phyloP scores from a whole-genome alignment of 257 asterid genomes.

The Nemophila menziesii region DNA sequence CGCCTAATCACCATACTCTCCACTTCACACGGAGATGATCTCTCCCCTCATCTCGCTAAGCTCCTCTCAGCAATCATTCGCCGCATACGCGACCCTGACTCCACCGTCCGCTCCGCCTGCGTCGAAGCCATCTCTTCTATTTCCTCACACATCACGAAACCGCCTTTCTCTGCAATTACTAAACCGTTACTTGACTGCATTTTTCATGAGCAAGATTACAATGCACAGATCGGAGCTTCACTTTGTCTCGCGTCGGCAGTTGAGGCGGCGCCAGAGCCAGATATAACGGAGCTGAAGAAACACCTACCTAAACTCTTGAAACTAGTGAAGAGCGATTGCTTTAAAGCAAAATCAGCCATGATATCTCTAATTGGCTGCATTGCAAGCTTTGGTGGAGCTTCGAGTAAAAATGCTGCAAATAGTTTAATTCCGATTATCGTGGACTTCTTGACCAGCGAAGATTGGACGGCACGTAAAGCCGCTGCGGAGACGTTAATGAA shows the following conservation, averaged over 20 bases:
- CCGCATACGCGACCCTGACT: slow-evolving; percentile 76
- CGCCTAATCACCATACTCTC: slow-evolving; percentile 55
- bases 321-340: slow-evolving; percentile 40
- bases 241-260: slow-evolving; percentile 73
- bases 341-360: slow-evolving; percentile 57
- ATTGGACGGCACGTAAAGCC: slow-evolving; percentile 76
- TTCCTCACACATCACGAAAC: slow-evolving; percentile 41
- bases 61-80: slow-evolving; percentile 64
- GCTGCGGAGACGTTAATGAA: slow-evolving; percentile 73
- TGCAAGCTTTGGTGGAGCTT: slow-evolving; percentile 40
- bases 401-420: slow-evolving; percentile 23
- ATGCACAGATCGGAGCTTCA: slow-evolving; percentile 68
- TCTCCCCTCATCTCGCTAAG: slow-evolving; percentile 52
- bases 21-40: slow-evolving; percentile 60
- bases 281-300: slow-evolving; percentile 44
- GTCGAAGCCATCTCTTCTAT: slow-evolving; percentile 59
- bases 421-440: slow-evolving; percentile 32
- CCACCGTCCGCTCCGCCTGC: slow-evolving; percentile 70
- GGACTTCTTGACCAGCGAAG: slow-evolving; percentile 55
- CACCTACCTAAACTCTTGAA: slow-evolving; percentile 47
- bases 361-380: slow-evolving; percentile 42
- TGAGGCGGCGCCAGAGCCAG: slow-evolving; percentile 63
- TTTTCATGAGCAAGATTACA: slow-evolving; percentile 66
- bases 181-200: slow-evolving; percentile 59
- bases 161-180: slow-evolving; percentile 42